These are phyloP conservation scores for Phoma sp. DNA, from an alignment of 2,329 filamentous ascomycete species.

Conservation along the genomic window DNA sequence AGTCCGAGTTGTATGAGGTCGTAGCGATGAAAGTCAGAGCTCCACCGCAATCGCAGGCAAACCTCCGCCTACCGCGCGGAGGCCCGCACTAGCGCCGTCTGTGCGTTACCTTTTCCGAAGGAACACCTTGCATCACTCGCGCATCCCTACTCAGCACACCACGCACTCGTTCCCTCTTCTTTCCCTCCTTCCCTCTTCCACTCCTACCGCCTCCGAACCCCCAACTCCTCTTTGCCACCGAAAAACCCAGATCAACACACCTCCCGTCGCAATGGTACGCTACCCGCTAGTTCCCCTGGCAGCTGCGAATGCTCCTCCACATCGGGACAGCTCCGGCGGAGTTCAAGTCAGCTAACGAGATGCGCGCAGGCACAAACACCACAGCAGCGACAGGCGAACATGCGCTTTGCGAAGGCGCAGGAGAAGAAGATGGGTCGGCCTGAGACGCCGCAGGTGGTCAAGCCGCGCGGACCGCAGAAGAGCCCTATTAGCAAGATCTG, in stretches of 20 bases:
- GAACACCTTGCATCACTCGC: conserved; percentile 45
- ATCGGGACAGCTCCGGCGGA: conserved; percentile 1
- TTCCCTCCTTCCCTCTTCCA: neutral
- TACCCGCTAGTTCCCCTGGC: conserved; percentile 3
- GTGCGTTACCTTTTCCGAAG: conserved; percentile 28
- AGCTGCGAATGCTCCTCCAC: conserved; percentile 4
- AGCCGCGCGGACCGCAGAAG: conserved; percentile 55
- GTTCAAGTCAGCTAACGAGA: neutral
- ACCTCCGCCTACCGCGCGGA: conserved; percentile 25
- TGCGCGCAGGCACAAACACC: conserved; percentile 75
- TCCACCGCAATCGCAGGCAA: conserved; percentile 12
- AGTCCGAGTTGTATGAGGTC: neutral
- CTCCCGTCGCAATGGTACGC: conserved; percentile 24
- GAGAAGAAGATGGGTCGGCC: conserved; percentile 76
- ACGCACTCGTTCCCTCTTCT: conserved; percentile 6
- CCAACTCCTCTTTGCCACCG: too few relatives aligned
- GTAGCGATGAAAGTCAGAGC: neutral
- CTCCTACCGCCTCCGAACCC: neutral
- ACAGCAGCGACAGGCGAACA: conserved; percentile 81
- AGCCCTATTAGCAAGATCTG: conserved; percentile 63
- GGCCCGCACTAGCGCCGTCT: conserved; percentile 20
- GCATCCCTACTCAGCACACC: conserved; percentile 2
- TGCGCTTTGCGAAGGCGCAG: conserved; percentile 76
- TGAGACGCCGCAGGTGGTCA: conserved; percentile 57
- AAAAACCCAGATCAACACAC: neutral